Conservation (phyloP, 768 basidiomycete genomes). For the Chlorophyllum brunneum region DNA sequence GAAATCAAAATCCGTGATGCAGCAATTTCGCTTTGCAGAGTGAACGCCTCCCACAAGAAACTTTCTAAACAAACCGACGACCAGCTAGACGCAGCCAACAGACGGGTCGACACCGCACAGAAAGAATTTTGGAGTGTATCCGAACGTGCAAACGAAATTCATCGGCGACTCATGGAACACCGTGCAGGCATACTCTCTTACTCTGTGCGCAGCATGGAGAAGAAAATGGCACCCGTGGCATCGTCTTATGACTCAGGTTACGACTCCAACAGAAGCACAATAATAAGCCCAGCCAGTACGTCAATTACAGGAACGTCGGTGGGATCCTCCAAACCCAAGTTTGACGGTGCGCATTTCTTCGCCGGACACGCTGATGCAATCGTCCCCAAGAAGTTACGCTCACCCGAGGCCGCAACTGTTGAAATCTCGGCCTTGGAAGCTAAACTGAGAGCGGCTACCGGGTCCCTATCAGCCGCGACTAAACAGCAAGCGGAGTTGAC, state of each 20-base stretch:
- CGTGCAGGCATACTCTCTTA: slow-evolving; percentile 77
- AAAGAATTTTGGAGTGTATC: slow-evolving; percentile 68
- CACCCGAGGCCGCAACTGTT: slow-evolving; percentile 37
- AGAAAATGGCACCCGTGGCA: slow-evolving; percentile 34
- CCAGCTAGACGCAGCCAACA: slow-evolving; percentile 70
- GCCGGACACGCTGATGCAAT: slow-evolving; percentile 75
- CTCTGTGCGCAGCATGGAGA: slow-evolving; percentile 66
- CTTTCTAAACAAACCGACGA: slow-evolving; percentile 63
- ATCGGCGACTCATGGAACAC: slow-evolving; percentile 70
- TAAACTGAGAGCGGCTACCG: slow-evolving; percentile 58
- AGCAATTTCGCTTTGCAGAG: slow-evolving; percentile 66
- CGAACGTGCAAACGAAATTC: slow-evolving; percentile 59
- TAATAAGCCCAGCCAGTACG: slow-evolving; percentile 41
- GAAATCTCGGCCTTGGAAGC: slow-evolving; percentile 57
- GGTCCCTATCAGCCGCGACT: slow-evolving; percentile 52
- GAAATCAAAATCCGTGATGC: slow-evolving; percentile 91
- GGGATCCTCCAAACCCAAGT: slow-evolving; percentile 49
- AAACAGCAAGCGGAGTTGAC: slow-evolving; percentile 59
- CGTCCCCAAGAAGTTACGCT: slow-evolving; percentile 44
- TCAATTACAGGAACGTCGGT: slow-evolving; percentile 34
- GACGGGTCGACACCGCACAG: slow-evolving; percentile 67
- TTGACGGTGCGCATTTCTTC: slow-evolving; percentile 83
- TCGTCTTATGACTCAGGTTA: slow-evolving; percentile 48
- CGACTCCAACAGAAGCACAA: slow-evolving; percentile 45
- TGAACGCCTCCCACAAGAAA: slow-evolving; percentile 57